Base-by-base conservation (phyloP, 1,284 basidiomycete species). In the Moniliophthora roreri region DNA sequence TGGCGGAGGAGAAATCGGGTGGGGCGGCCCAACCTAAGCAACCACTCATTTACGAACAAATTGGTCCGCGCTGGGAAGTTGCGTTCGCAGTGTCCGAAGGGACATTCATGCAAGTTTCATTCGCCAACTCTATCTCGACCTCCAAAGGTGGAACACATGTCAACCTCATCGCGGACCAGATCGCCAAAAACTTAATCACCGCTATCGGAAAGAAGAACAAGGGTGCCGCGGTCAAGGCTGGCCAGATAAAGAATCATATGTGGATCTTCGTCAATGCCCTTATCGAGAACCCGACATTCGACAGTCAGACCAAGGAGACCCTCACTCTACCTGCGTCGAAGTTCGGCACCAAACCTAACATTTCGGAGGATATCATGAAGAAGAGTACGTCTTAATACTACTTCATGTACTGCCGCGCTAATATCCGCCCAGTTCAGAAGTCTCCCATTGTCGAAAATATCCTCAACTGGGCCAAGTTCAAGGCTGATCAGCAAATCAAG, bases 271-370 rank as follows among this genome's bases (percentile, higher is more conserved):
- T 99, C 68, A 99, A 99, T 66, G 87, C 93, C 20, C 79, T 98
- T 58, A 91, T 99, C 59, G 95, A 98, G 74, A 99, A 99, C 68
- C 96, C 97, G 8, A 93, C 95, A 1, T 99, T 99, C 72, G 96
- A 99, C 79, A 95, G 94, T 75, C 97, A 99, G 73, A 99, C 97
- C 45, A 99, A 99, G 76, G 97, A 99, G 72, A 93, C 89, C 7
- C 74, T 99, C 61, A 99, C 95, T 1, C 76, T 99, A 45, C 88
- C 90, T 21, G 77, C 87, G 37, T 89, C 86, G 46, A 96, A 97
- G 67, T 99, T 99, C 66, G 93, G 92, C 47, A 91, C 90, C 56
- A 95, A 89, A 69, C 92, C 93, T 1, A 65, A 63, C 1, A 70
- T 97, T 23, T 85, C 90, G 1, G 96, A 99, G 54, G 95, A 97